Percentiles rank a stretch among this genome's conserved stretches.
Evolutionary conservation across 1,284 basidiomycete species (phyloP).

Genomic region (Earliella scabrosa): DNA sequence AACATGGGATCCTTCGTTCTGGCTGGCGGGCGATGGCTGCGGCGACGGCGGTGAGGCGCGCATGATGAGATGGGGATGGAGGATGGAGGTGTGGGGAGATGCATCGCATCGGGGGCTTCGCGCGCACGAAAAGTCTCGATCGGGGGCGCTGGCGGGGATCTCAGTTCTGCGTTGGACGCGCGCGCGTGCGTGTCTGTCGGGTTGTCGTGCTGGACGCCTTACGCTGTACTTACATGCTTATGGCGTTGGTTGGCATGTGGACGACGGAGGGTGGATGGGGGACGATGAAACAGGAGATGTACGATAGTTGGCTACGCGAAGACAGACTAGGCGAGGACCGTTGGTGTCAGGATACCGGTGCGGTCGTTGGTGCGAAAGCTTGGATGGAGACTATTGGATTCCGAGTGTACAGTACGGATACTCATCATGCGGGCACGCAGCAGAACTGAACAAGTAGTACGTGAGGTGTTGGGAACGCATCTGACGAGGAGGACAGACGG

Average conservation of each 20-base stretch:
- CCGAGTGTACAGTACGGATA: too few species aligned
- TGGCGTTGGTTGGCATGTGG: conserved; percentile 1
- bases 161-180: conserved; percentile 2
- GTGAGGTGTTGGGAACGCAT: background rate
- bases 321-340: background rate
- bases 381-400: too few species aligned
- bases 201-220: too few species aligned
- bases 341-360: too few species aligned
- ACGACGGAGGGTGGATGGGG: background rate
- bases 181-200: too few species aligned
- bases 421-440: too few species aligned
- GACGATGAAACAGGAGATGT: conserved; percentile 7
- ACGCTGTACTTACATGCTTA: too few species aligned
- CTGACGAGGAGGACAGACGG: background rate
- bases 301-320: conserved; percentile 1
- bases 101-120: conserved; percentile 20
- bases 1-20: too few species aligned
- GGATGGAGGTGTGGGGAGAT: conserved; percentile 17
- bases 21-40: background rate
- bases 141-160: conserved; percentile 26
- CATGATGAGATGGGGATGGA: background rate
- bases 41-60: background rate
- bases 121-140: conserved; percentile 19
- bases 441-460: too few species aligned
- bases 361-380: too few species aligned